Evolutionary conservation across 1,284 basidiomycete genomes (phyloP), one percentile per base, ranked within the genome.

Genomic region (Cryptococcus floricola): DNA sequence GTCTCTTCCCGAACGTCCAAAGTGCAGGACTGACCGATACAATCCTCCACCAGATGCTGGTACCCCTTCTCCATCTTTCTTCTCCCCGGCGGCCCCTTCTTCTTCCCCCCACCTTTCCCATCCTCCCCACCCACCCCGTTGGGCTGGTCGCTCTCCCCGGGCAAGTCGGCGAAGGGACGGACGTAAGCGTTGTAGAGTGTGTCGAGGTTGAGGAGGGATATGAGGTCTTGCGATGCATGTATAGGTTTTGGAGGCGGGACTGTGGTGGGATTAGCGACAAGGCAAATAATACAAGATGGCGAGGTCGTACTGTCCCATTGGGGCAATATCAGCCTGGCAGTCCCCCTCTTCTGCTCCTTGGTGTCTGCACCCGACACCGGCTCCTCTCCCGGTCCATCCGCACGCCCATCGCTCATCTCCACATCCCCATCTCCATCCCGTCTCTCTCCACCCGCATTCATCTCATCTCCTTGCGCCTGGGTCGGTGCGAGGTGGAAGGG

Each of bases 161-260:
- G 51, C 4, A 56, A 16, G 18, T 61, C 62, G 37, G 69, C 67
- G 53, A 65, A 73, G 4, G 73, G 73, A 8, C 68, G 62, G 18
- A 75, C 70, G 53, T 72, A 71, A 43, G 65, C 60, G 54, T 73
- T 70, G 58, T 71, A 73, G 27, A 72, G 61, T 6, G 63, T 53
- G 25, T 66, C 68, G 39, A 75, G 70, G 54, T 71, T 65, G 14
- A 75, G 62, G 27, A 71, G 63, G 27, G 70, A 70, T 45, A 75
- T 71, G 43, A 73, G 58, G 43, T 75, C 73, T 31, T 64, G 67
- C 3, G 70, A 72, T 14, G 70, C 47, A 50, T 75, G 73, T 1
- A 73, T 55, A 41, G 63, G 68, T 60, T 69, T 69, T 3, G 42
- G 48, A 7, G 68, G 67, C 5, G 64, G 59, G 10, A 65, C 70